phyloP scores from a whole-genome alignment of 1,284 basidiomycete species.

The Sphagnurus paluster region DNA sequence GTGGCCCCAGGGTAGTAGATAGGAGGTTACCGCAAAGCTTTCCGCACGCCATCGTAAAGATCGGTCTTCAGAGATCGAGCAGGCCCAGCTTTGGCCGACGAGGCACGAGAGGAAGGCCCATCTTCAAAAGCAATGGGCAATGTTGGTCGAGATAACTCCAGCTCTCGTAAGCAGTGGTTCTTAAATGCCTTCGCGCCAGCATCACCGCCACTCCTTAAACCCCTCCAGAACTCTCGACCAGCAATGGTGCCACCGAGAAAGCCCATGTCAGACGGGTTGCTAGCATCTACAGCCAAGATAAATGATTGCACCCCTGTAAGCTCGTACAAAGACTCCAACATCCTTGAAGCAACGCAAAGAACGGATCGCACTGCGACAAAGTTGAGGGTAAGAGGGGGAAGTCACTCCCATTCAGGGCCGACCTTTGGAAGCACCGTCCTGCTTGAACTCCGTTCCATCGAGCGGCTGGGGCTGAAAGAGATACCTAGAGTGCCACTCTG shows the following conservation, averaged over 20 bases:
- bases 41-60: constrained; percentile 52
- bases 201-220: constrained; percentile 55
- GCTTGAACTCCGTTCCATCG: background rate
- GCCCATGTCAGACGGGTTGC: constrained; percentile 43
- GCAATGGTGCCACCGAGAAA: constrained; percentile 61
- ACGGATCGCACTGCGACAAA: constrained; percentile 40
- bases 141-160: constrained; percentile 22
- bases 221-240: constrained; percentile 66
- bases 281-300: constrained; percentile 57
- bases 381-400: constrained; percentile 13
- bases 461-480: constrained; percentile 42
- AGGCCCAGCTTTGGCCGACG: constrained; percentile 28
- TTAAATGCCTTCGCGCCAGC: constrained; percentile 58
- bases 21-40: constrained; percentile 45
- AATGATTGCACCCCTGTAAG: constrained; percentile 58
- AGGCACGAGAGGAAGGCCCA: constrained; percentile 8
- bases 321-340: constrained; percentile 49
- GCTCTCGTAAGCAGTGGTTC: constrained; percentile 35
- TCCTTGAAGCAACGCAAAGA: constrained; percentile 47
- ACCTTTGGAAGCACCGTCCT: constrained; percentile 20
- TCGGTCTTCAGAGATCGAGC: constrained; percentile 48
- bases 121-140: constrained; percentile 7
- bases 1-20: too few species aligned
- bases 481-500: constrained; percentile 57
- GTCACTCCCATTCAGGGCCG: constrained; percentile 14